Percentiles rank a stretch among this genome's conserved stretches.
These are phyloP conservation scores for Scytalidium lignicola DNA, from an alignment of 2,329 filamentous ascomycete genomes.

Conservation along the genomic window DNA sequence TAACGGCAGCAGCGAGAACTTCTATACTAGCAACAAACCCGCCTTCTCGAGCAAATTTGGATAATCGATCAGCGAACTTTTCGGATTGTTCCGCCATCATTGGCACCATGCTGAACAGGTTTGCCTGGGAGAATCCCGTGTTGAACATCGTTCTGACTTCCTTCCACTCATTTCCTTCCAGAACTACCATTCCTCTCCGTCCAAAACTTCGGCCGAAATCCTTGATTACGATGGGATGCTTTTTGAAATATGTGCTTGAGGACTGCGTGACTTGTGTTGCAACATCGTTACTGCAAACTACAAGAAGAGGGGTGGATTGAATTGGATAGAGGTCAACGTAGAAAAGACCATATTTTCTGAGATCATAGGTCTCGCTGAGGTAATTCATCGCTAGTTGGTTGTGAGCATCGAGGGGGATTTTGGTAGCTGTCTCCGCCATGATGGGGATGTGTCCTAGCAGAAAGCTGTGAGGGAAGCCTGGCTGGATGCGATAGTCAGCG, in stretches of 20 bases:
- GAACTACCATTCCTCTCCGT: background rate
- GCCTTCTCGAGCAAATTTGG: background rate
- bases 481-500: background rate
- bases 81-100: conserved; percentile 4
- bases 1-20: conserved; percentile 2
- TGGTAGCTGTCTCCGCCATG: conserved; percentile 5
- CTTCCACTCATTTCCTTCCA: conserved; percentile 8
- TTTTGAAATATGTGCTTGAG: background rate
- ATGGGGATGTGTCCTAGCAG: conserved; percentile 13
- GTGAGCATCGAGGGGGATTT: conserved; percentile 11
- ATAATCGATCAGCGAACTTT: conserved; percentile 2
- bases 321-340: conserved; percentile 12
- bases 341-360: conserved; percentile 10
- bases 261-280: conserved; percentile 7
- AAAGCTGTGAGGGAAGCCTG: conserved; percentile 4
- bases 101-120: conserved; percentile 5
- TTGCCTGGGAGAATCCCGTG: conserved; percentile 5
- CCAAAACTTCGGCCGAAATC: conserved; percentile 2
- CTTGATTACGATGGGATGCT: conserved; percentile 2
- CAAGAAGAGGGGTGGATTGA: conserved; percentile 4
- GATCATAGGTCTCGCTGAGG: conserved; percentile 7
- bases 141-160: conserved; percentile 9
- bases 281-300: conserved; percentile 3
- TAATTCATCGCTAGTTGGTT: conserved; percentile 11
- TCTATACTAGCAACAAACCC: conserved; percentile 4